A percentile compares a stretch with the other conserved stretches of the same genome.
phyloP scores from a whole-genome alignment of 768 basidiomycete species.

The Leccinum variicolor region DNA sequence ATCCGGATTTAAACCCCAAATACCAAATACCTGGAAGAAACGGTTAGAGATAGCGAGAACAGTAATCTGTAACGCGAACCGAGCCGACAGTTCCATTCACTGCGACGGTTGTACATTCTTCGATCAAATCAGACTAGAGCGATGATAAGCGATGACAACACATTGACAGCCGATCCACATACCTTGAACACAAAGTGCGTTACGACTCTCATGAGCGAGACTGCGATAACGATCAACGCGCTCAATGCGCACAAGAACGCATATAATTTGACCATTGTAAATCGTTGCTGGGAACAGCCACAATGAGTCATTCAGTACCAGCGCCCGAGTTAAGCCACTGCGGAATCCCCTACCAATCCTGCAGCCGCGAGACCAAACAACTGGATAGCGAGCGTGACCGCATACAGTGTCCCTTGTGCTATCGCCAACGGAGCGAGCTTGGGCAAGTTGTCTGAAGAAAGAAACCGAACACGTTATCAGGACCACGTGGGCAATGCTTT shows the following conservation, averaged over 20 bases:
- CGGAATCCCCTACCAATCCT: conserved; percentile 39
- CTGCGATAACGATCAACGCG: conserved; percentile 46
- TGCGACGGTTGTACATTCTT: conserved; percentile 46
- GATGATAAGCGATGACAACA: background rate
- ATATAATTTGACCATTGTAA: conserved; percentile 51
- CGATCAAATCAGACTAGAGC: conserved; percentile 52
- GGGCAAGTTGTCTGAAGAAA: conserved; percentile 37
- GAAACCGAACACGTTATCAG: background rate
- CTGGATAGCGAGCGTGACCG: conserved; percentile 48
- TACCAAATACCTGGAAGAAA: conserved; percentile 41
- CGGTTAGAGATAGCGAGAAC: conserved; percentile 11
- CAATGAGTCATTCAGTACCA: background rate
- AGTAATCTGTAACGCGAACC: conserved; percentile 23
- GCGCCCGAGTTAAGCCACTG: background rate
- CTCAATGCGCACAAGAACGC: conserved; percentile 48
- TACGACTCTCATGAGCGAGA: conserved; percentile 53
- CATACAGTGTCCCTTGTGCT: conserved; percentile 58
- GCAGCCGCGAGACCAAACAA: conserved; percentile 54
- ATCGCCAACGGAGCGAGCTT: conserved; percentile 54
- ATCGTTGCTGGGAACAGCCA: conserved; percentile 45
- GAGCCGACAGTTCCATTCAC: conserved; percentile 30
- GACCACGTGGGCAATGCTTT: background rate
- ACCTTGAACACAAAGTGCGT: conserved; percentile 72
- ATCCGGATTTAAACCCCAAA: conserved; percentile 47
- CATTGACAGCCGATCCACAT: background rate